Base-by-base conservation (phyloP, 768 basidiomycete genomes). In the Melanogaster broomeanus region DNA sequence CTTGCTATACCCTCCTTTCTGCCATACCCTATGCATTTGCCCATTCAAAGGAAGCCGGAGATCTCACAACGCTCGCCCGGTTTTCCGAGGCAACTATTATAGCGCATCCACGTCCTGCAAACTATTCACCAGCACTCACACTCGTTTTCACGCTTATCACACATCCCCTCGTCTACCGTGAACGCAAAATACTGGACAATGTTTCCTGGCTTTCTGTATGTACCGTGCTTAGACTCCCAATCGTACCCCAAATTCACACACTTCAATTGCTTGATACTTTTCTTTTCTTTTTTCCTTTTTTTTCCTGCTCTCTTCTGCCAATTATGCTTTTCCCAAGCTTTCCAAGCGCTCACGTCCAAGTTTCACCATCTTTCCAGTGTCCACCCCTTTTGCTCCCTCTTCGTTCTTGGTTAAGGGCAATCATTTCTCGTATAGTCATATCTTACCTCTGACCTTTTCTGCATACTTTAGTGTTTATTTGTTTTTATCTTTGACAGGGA, bases 381-480 rank as follows among this genome's bases (percentile, higher is more conserved):
- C n/a, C n/a, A n/a, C 11, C 48, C 25, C 51, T 27, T 34, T 13
- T 24, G 11, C 43, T 42, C 38, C 30, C 33, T 9, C 27, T 28
- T 37, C 50, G 13, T 37, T 63, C 53, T 64, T 66, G 64, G 49
- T 64, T 66, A 57, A 63, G 22, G 9, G 42, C 41, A 28, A 27
- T 45, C 44, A 16, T 47, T 42, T 33, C 34, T 35, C 49, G 24
- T 42, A 48, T 48, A 35, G 31, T 56, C 39, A 45, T 28, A 35
- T 34, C 18, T 53, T 38, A 33, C 16, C 37, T 42, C 31, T 43
- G 46, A n/a, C 27, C 8, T 22, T 34, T 39, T 41, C 51, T 53
- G 53, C 61, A 66, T 68, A 58, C 54, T 42, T 58, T 60, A 64
- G 38, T 52, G 53, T 59, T 68, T 68, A 70, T 68, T 64, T 64